These are phyloP conservation scores for Tilletia walkeri DNA, from an alignment of 1,284 basidiomycete species.

Conservation along the genomic window DNA sequence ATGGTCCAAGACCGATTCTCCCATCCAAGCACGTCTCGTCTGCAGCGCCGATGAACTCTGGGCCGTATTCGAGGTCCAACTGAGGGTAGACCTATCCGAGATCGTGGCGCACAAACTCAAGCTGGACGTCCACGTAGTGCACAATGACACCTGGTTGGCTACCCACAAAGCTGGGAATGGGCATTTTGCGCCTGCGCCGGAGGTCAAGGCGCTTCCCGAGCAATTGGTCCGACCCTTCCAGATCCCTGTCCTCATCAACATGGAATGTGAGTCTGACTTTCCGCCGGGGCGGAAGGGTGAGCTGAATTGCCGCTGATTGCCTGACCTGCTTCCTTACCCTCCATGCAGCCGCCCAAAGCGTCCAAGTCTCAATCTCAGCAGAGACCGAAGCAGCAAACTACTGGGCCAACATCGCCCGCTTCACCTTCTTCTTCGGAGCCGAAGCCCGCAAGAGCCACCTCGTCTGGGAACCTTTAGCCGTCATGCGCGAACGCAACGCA, in stretches of 20 bases:
- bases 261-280: not conserved
- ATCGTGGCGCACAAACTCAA: not conserved
- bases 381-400: slow-evolving; percentile 4
- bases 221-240: not conserved
- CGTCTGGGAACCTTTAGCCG: slow-evolving; percentile 10
- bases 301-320: not conserved
- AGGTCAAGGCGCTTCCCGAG: not conserved
- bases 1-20: slow-evolving; percentile 7
- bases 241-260: not conserved
- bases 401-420: slow-evolving; percentile 16
- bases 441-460: not conserved
- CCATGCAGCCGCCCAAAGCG: not conserved
- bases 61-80: slow-evolving; percentile 1
- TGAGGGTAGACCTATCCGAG: not conserved
- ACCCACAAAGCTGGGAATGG: slow-evolving; percentile 4
- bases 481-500: slow-evolving; percentile 6
- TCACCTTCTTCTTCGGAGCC: not conserved
- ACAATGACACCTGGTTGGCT: not conserved
- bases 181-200: slow-evolving; percentile 1
- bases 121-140: not conserved
- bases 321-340: not conserved
- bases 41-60: not conserved
- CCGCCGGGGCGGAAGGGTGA: not conserved
- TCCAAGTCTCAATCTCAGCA: slow-evolving; percentile 10
- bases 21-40: slow-evolving; percentile 8